Conservation (phyloP, 2,329 filamentous ascomycete genomes). For the Dactylellina sp. region DNA sequence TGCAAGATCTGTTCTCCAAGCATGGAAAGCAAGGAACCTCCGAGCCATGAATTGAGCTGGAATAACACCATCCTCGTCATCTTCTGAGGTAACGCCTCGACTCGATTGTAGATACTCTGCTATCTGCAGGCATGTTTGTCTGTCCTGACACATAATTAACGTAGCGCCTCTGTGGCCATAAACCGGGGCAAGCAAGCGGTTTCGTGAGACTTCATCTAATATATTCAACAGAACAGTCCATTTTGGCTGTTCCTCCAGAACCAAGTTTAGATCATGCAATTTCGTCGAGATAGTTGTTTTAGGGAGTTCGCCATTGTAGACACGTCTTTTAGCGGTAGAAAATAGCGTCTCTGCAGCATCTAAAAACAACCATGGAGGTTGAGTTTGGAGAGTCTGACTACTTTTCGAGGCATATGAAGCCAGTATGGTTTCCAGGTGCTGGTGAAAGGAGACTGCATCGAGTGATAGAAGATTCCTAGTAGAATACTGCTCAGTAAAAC, state of each 20-base stretch:
- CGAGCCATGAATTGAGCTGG: conserved; percentile 73
- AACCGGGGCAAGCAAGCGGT: conserved; percentile 83
- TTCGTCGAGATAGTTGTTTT: conserved; percentile 70
- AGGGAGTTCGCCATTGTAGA: conserved; percentile 80
- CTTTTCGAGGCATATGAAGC: conserved; percentile 89
- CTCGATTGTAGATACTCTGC: conserved; percentile 92
- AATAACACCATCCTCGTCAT: conserved; percentile 59
- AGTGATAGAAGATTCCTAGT: conserved; percentile 77
- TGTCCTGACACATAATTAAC: conserved; percentile 93
- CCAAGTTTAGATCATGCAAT: conserved; percentile 73
- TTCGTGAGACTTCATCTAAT: conserved; percentile 90
- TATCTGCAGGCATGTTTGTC: conserved; percentile 85
- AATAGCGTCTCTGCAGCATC: conserved; percentile 96
- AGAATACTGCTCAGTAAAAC: conserved; percentile 5
- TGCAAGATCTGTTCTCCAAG: conserved; percentile 90
- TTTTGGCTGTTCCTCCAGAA: conserved; percentile 94
- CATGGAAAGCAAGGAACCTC: conserved; percentile 84
- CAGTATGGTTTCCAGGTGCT: conserved; percentile 92
- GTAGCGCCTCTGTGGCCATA: conserved; percentile 91
- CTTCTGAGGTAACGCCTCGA: conserved; percentile 74
- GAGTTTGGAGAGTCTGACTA: conserved; percentile 85
- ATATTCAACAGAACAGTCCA: conserved; percentile 91
- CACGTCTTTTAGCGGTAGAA: conserved; percentile 84
- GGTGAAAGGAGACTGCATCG: conserved; percentile 89
- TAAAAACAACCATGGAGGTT: conserved; percentile 95